Percentiles rank a stretch among this genome's conserved stretches.
These are phyloP conservation scores for Saccharum hybrid DNA, from an alignment of 202 grass and related monocot genomes.

Conservation along the genomic window DNA sequence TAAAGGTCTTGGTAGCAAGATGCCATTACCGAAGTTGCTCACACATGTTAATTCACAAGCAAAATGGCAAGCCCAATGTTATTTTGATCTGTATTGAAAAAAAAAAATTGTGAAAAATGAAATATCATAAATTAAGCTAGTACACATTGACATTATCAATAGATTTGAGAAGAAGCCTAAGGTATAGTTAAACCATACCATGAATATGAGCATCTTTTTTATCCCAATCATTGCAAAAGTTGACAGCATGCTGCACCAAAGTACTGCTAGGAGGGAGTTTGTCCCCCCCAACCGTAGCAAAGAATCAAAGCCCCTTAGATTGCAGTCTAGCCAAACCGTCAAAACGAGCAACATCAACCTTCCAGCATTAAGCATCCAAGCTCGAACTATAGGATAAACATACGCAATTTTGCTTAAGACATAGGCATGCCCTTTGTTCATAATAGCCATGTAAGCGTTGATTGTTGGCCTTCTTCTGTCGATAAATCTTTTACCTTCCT, in stretches of 20 bases:
- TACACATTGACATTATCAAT: slow-evolving; percentile 9
- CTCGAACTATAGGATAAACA: slow-evolving; percentile 68
- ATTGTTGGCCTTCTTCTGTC: slow-evolving; percentile 67
- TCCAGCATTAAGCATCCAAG: slow-evolving; percentile 76
- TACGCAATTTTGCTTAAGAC: slow-evolving; percentile 55
- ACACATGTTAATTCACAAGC: background rate
- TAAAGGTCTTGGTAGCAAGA: slow-evolving; percentile 15
- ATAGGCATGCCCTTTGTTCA: slow-evolving; percentile 61
- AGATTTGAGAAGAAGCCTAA: slow-evolving; percentile 27
- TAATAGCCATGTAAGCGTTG: slow-evolving; percentile 44
- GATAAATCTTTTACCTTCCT: slow-evolving; percentile 59
- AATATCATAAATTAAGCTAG: slow-evolving; percentile 1
- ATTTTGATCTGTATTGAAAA: background rate
- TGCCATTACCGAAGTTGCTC: background rate
- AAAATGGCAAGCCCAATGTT: slow-evolving; percentile 18
- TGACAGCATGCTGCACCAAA: slow-evolving; percentile 89
- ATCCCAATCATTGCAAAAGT: slow-evolving; percentile 88
- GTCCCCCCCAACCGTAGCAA: slow-evolving; percentile 85
- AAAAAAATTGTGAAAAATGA: background rate
- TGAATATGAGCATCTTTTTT: slow-evolving; percentile 68
- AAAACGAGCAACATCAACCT: slow-evolving; percentile 74
- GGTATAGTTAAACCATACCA: slow-evolving; percentile 56
- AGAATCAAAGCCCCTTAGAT: slow-evolving; percentile 89
- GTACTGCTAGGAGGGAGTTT: slow-evolving; percentile 79
- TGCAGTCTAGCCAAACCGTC: slow-evolving; percentile 91